A percentile compares a stretch with the other conserved stretches of the same genome.
Conservation (phyloP, 257 asterid species). For the Jacaranda copaia region DNA sequence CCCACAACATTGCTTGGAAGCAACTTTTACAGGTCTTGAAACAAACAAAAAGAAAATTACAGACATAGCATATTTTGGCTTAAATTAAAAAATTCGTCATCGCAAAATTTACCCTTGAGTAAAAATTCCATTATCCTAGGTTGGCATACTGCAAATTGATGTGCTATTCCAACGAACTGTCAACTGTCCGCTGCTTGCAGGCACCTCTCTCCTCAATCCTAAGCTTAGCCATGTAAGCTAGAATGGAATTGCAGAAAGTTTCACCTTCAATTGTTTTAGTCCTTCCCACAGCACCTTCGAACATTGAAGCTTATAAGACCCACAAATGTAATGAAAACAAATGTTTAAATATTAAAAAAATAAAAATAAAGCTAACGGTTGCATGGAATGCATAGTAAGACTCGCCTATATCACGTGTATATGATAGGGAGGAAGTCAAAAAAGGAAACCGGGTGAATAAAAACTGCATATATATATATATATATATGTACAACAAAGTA, state of each 20-base stretch:
- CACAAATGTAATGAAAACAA: background rate
- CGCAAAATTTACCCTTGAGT: no score
- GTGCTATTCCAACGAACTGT: no score
- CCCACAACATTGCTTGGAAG: no score
- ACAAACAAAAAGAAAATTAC: no score
- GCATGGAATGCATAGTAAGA: background rate
- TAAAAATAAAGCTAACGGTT: background rate
- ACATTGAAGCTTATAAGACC: constrained; percentile 25
- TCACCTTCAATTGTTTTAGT: constrained; percentile 44
- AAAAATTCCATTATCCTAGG: no score
- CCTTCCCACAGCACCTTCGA: constrained; percentile 84
- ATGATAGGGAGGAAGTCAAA: background rate
- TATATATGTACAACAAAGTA: background rate
- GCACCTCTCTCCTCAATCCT: constrained; percentile 5
- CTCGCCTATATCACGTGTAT: background rate
- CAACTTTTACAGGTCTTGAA: no score
- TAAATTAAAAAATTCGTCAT: no score
- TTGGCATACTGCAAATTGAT: no score
- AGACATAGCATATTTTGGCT: no score
- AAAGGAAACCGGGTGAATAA: background rate
- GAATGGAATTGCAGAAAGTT: constrained; percentile 5
- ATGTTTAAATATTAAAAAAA: background rate
- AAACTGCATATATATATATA: background rate
- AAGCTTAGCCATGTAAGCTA: background rate
- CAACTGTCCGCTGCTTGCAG: background rate